These are phyloP conservation scores for Hymenotorrendiella dingleyae DNA, from an alignment of 2,329 filamentous ascomycete genomes.

Conservation along the genomic window DNA sequence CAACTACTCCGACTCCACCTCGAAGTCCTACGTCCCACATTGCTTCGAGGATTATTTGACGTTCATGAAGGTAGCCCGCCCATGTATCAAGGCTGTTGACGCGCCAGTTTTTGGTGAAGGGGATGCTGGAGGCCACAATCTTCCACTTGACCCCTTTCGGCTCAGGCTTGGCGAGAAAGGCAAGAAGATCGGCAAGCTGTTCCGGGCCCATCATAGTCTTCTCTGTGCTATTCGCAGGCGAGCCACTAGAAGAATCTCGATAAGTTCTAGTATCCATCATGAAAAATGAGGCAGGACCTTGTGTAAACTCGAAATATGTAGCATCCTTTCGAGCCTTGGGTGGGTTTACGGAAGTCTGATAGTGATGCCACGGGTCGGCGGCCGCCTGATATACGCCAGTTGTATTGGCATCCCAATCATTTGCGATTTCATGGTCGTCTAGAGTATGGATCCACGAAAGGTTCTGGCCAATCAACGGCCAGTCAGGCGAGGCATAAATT, in stretches of 20 bases:
- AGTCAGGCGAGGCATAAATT: slow-evolving; percentile 93
- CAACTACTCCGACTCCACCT: slow-evolving; percentile 68
- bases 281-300: slow-evolving; percentile 91
- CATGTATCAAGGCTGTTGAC: slow-evolving; percentile 86
- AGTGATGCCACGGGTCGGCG: slow-evolving; percentile 65
- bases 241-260: slow-evolving; percentile 59
- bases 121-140: slow-evolving; percentile 81
- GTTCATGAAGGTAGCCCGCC: slow-evolving; percentile 84
- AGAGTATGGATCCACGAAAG: slow-evolving; percentile 97
- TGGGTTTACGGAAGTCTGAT: slow-evolving; percentile 81
- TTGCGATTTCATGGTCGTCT: slow-evolving; percentile 93
- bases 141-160: slow-evolving; percentile 85
- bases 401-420: slow-evolving; percentile 83
- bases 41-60: slow-evolving; percentile 71
- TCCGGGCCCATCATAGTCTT: slow-evolving; percentile 84
- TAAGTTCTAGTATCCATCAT: slow-evolving; percentile 89
- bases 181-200: slow-evolving; percentile 74
- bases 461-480: slow-evolving; percentile 66
- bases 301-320: slow-evolving; percentile 84
- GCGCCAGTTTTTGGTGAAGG: slow-evolving; percentile 97
- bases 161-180: slow-evolving; percentile 68
- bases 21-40: slow-evolving; percentile 81
- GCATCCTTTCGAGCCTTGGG: slow-evolving; percentile 57
- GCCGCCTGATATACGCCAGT: slow-evolving; percentile 62
- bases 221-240: slow-evolving; percentile 51